phyloP scores from a whole-genome alignment of 768 basidiomycete species.

The Guyanaporus albipodus region DNA sequence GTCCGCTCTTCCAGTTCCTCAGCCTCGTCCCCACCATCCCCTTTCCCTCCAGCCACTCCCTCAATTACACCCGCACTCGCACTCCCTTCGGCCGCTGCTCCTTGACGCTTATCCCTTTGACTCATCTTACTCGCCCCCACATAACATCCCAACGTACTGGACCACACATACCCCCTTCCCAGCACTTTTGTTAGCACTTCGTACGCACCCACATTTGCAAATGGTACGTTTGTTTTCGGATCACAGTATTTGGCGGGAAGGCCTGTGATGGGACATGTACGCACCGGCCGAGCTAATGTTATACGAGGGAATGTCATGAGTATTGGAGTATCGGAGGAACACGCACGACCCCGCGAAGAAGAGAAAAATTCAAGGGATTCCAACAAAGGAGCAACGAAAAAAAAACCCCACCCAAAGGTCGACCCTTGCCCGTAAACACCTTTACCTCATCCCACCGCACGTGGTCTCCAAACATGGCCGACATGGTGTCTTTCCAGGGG shows the following conservation, averaged over 20 bases:
- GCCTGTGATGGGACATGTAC: conserved; percentile 77
- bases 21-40: background rate
- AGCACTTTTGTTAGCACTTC: conserved; percentile 57
- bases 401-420: conserved; percentile 54
- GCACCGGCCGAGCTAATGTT: conserved; percentile 50
- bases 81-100: background rate
- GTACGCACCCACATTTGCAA: conserved; percentile 66
- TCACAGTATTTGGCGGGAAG: conserved; percentile 73
- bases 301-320: background rate
- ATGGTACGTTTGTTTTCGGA: conserved; percentile 77
- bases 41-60: background rate
- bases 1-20: conserved; percentile 9
- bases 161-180: conserved; percentile 70
- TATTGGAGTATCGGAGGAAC: too few species aligned
- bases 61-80: background rate
- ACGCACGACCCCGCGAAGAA: background rate
- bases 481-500: conserved; percentile 69
- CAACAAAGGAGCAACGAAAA: background rate
- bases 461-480: conserved; percentile 81
- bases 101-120: background rate
- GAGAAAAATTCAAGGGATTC: background rate
- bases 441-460: conserved; percentile 74
- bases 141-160: conserved; percentile 40
- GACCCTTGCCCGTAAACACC: conserved; percentile 59
- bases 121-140: conserved; percentile 15